These are phyloP conservation scores for Cutaneotrichosporon sp. DNA, from an alignment of 1,284 basidiomycete species.

Conservation along the genomic window DNA sequence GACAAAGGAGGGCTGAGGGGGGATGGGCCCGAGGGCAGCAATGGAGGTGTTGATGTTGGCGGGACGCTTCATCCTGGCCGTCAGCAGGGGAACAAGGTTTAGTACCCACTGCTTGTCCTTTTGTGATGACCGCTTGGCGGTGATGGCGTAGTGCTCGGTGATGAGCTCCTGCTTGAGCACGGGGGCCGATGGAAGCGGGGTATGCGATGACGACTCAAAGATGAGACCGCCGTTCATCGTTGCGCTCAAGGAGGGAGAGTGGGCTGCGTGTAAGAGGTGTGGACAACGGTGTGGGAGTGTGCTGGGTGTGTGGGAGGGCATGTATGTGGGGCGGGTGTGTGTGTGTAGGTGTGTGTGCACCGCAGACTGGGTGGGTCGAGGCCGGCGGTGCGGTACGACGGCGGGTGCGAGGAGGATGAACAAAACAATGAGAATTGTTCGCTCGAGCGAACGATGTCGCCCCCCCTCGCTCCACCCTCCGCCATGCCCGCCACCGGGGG, in stretches of 20 bases:
- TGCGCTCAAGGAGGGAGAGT: not conserved
- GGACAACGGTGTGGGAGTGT: not conserved
- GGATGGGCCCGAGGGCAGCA: conserved; percentile 5
- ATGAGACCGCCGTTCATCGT: conserved; percentile 29
- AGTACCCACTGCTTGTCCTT: conserved; percentile 25
- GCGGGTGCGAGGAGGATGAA: too few species aligned
- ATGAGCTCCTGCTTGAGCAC: conserved; percentile 29
- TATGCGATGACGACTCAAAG: conserved; percentile 22
- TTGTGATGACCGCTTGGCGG: conserved; percentile 22
- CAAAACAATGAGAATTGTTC: too few species aligned
- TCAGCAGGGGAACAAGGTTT: conserved; percentile 2
- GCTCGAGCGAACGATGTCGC: too few species aligned
- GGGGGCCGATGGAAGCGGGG: conserved; percentile 21
- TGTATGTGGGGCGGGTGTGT: not conserved
- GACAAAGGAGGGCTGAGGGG: conserved; percentile 1
- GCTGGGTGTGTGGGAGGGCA: not conserved
- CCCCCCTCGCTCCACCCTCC: too few species aligned
- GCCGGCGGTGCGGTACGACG: too few species aligned
- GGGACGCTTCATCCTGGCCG: conserved; percentile 20
- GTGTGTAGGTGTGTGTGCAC: not conserved
- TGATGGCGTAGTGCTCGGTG: conserved; percentile 31
- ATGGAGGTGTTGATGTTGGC: conserved; percentile 18
- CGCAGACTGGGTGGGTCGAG: too few species aligned
- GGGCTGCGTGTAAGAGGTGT: conserved; percentile 3
- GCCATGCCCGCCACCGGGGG: too few species aligned